These are phyloP conservation scores for Colletotrichum orbiculare DNA, from an alignment of 2,329 filamentous ascomycete genomes.

Conservation along the genomic window DNA sequence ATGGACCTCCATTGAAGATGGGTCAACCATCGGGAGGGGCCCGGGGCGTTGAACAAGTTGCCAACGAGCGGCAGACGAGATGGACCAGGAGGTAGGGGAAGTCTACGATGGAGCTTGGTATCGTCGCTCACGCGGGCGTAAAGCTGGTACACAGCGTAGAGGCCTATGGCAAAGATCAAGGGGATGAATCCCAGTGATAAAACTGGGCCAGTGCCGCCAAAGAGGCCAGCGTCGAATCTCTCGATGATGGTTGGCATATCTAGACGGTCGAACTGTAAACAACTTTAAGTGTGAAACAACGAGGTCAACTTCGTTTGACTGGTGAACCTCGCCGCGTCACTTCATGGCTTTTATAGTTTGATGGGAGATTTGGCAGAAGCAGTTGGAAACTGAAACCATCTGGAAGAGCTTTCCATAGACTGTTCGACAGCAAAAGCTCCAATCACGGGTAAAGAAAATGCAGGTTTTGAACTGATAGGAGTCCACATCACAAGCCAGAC, in stretches of 20 bases:
- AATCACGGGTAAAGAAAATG: too few relatives aligned
- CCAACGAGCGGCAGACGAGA: constrained; percentile 3
- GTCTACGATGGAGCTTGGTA: not conserved
- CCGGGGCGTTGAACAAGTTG: constrained; percentile 16
- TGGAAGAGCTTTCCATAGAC: too few relatives aligned
- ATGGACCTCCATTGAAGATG: constrained; percentile 17
- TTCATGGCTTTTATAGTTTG: too few relatives aligned
- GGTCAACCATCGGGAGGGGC: constrained; percentile 9
- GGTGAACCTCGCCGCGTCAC: too few relatives aligned
- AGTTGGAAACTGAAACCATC: too few relatives aligned
- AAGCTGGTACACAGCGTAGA: not conserved
- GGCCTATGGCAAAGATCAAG: not conserved
- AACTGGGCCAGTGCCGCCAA: not conserved
- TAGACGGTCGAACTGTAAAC: too few relatives aligned
- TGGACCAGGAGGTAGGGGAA: constrained; percentile 15
- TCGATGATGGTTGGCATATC: not conserved
- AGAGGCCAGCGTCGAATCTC: not conserved
- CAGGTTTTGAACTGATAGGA: too few relatives aligned
- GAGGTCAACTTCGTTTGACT: too few relatives aligned
- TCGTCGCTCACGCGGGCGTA: not conserved
- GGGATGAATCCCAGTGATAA: not conserved
- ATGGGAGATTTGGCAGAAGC: too few relatives aligned
- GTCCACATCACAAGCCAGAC: too few relatives aligned
- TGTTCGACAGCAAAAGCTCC: too few relatives aligned
- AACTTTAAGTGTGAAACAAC: too few relatives aligned